Conservation (phyloP, 495 filamentous ascomycete species). For the Lasiosphaeriaceae sp. region DNA sequence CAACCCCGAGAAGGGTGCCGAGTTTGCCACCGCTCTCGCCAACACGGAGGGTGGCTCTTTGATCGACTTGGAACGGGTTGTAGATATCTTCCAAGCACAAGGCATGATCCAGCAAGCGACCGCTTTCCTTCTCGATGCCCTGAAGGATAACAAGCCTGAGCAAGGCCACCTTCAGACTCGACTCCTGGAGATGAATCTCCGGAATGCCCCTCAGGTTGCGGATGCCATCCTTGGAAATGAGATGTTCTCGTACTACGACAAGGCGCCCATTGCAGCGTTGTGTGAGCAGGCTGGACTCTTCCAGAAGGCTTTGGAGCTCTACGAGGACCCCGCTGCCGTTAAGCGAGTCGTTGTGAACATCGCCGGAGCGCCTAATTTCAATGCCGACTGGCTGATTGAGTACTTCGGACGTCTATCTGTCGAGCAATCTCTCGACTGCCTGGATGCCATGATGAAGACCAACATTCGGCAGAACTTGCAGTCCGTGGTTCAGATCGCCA, state of each 20-base stretch:
- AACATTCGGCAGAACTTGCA: constrained; percentile 98
- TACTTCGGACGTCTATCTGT: constrained; percentile 93
- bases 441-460: constrained; percentile 90
- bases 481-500: constrained; percentile 88
- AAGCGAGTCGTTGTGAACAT: constrained; percentile 83
- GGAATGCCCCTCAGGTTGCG: constrained; percentile 94
- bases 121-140: constrained; percentile 89
- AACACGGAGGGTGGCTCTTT: constrained; percentile 80
- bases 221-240: constrained; percentile 96
- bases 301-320: constrained; percentile 90
- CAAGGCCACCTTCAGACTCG: constrained; percentile 91
- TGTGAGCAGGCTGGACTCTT: constrained; percentile 88
- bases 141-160: constrained; percentile 91
- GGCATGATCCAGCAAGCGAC: constrained; percentile 97
- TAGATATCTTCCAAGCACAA: constrained; percentile 96
- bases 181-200: constrained; percentile 94
- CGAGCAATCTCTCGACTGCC: constrained; percentile 88
- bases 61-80: constrained; percentile 89
- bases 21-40: constrained; percentile 85
- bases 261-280: constrained; percentile 75
- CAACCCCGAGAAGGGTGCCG: constrained; percentile 90
- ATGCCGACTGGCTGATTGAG: constrained; percentile 80
- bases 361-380: constrained; percentile 74
- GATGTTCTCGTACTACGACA: constrained; percentile 96
- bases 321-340: constrained; percentile 82